These are phyloP conservation scores for Flaveria floridana DNA, from an alignment of 140 eudicot species.

Conservation along the genomic window DNA sequence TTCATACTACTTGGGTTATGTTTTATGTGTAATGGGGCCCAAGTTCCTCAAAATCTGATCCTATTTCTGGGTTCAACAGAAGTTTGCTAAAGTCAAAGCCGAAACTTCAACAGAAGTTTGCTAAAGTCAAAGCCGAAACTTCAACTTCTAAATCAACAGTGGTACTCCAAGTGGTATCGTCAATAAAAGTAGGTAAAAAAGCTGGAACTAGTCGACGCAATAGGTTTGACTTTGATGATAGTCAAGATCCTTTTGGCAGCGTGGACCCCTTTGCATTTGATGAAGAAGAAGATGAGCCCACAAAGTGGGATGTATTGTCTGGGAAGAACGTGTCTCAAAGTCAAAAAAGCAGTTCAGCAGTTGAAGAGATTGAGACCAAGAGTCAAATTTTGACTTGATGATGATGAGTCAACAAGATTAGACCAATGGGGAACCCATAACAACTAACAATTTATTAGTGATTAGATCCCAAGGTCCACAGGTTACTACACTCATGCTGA, in stretches of 20 bases:
- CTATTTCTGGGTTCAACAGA: conserved; percentile 30
- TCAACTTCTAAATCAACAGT: conserved; percentile 50
- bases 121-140: conserved; percentile 43
- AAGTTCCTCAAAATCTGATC: conserved; percentile 34
- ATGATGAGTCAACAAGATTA: conserved; percentile 51
- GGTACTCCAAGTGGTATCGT: conserved; percentile 34
- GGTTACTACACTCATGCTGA: too few relatives aligned
- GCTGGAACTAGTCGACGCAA: conserved; percentile 30
- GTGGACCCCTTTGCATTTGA: conserved; percentile 92
- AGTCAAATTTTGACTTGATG: conserved; percentile 3
- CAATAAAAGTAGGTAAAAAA: conserved; percentile 40
- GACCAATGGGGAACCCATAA: conserved; percentile 34
- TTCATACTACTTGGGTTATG: too few relatives aligned
- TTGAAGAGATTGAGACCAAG: conserved; percentile 38
- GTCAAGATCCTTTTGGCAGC: conserved; percentile 77
- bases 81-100: conserved; percentile 42
- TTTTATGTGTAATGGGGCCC: not conserved
- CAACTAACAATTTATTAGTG: too few relatives aligned
- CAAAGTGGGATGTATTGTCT: conserved; percentile 72
- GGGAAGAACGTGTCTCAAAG: conserved; percentile 41
- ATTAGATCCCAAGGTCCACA: too few relatives aligned
- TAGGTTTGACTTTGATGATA: conserved; percentile 46
- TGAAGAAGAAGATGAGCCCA: conserved; percentile 61
- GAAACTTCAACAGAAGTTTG: conserved; percentile 38
- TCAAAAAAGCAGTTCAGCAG: conserved; percentile 40